Evolutionary conservation across 768 basidiomycete genomes (phyloP).

Genomic region (Rhizopogon sp.): DNA sequence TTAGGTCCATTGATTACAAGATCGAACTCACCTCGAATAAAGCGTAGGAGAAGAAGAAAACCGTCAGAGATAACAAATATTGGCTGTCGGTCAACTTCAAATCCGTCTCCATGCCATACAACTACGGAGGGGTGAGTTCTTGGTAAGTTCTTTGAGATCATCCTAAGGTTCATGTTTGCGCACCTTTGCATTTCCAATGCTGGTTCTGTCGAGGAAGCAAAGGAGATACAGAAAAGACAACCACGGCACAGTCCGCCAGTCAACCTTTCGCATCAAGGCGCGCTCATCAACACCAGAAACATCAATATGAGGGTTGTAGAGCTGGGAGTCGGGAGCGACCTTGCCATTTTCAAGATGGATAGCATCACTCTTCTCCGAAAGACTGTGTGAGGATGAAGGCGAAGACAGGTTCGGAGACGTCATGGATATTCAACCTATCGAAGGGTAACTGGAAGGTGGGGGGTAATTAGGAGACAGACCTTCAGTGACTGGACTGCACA

Average conservation of each 20-base stretch:
- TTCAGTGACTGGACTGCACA: background rate
- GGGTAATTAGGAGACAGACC: background rate
- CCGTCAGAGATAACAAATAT: slow-evolving; percentile 58
- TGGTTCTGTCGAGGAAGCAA: slow-evolving; percentile 61
- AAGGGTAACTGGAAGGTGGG: background rate
- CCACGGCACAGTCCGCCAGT: slow-evolving; percentile 64
- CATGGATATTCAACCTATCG: background rate
- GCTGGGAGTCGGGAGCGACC: background rate
- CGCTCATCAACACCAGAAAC: slow-evolving; percentile 60
- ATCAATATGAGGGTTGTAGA: slow-evolving; percentile 47
- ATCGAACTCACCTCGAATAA: slow-evolving; percentile 52
- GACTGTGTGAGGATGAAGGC: background rate
- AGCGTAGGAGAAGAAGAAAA: slow-evolving; percentile 61
- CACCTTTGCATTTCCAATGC: slow-evolving; percentile 40
- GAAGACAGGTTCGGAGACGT: background rate
- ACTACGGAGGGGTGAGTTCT: slow-evolving; percentile 27
- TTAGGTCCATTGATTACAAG: background rate
- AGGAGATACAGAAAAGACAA: slow-evolving; percentile 71
- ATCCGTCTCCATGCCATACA: slow-evolving; percentile 57
- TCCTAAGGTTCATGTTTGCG: background rate
- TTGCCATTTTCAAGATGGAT: slow-evolving; percentile 4
- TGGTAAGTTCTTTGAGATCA: background rate
- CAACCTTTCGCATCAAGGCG: slow-evolving; percentile 66
- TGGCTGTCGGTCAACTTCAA: slow-evolving; percentile 61
- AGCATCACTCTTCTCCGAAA: slow-evolving; percentile 7